phyloP scores from a whole-genome alignment of 2,329 filamentous ascomycete species.

The Verruconis gallopava region DNA sequence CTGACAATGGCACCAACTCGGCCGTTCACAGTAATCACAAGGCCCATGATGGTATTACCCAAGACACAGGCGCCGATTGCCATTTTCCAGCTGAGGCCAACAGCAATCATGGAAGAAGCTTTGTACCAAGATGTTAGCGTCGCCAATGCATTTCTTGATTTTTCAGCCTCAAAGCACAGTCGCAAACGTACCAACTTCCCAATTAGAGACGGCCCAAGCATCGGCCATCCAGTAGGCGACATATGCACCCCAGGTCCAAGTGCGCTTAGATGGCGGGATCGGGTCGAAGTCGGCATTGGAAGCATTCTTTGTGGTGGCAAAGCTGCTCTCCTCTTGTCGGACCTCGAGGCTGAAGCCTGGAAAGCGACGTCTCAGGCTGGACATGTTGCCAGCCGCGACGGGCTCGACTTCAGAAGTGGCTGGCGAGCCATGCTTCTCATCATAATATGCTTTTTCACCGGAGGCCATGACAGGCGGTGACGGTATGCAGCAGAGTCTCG shows the following conservation, averaged over 20 bases:
- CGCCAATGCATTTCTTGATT: not conserved
- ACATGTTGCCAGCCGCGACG: slow-evolving; percentile 14
- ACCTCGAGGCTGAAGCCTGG: slow-evolving; percentile 21
- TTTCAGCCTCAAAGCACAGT: not conserved
- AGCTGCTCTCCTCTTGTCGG: slow-evolving; percentile 23
- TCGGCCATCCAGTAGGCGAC: slow-evolving; percentile 29
- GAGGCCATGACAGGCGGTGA: slow-evolving; percentile 12
- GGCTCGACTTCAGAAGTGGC: slow-evolving; percentile 16
- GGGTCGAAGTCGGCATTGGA: slow-evolving; percentile 28
- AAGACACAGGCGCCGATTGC: slow-evolving; percentile 23
- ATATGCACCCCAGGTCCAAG: slow-evolving; percentile 22
- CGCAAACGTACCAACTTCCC: slow-evolving; percentile 22
- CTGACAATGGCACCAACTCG: slow-evolving; percentile 17
- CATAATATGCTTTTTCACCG: slow-evolving; percentile 11
- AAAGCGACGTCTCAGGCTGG: slow-evolving; percentile 15
- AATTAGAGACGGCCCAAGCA: slow-evolving; percentile 27
- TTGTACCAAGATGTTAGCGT: slow-evolving; percentile 6
- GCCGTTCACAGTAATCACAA: slow-evolving; percentile 19
- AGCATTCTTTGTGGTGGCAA: slow-evolving; percentile 20
- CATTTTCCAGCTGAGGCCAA: slow-evolving; percentile 19
- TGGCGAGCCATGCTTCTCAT: slow-evolving; percentile 16
- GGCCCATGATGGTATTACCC: slow-evolving; percentile 19
- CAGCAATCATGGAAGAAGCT: slow-evolving; percentile 20
- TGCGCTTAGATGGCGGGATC: slow-evolving; percentile 25
- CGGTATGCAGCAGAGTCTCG: not conserved